A percentile compares a stretch with the other conserved stretches of the same genome.
These are phyloP conservation scores for Penicillium crustosum DNA, from an alignment of 2,329 filamentous ascomycete species.

Conservation along the genomic window DNA sequence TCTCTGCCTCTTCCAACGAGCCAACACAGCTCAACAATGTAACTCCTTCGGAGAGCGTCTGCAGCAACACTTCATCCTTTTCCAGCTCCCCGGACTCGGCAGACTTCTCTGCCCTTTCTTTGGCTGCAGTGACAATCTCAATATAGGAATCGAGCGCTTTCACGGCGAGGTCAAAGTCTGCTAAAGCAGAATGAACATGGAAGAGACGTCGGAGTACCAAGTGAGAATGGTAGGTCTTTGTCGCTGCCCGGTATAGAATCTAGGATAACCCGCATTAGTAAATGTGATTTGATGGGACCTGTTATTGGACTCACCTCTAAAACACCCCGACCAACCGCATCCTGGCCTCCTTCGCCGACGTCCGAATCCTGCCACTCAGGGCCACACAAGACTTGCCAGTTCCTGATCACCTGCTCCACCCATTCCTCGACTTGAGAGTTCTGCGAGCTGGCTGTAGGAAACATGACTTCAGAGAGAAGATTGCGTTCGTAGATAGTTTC, in stretches of 20 bases:
- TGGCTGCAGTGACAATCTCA: slow-evolving; percentile 81
- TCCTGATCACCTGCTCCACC: slow-evolving; percentile 73
- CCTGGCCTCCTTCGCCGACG: slow-evolving; percentile 76
- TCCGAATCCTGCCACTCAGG: slow-evolving; percentile 77
- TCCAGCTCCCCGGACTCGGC: slow-evolving; percentile 68
- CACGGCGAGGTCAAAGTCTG: slow-evolving; percentile 88
- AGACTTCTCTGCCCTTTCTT: slow-evolving; percentile 75
- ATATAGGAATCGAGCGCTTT: slow-evolving; percentile 91
- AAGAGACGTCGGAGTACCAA: slow-evolving; percentile 83
- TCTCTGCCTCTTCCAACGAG: slow-evolving; percentile 70
- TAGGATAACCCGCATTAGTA: slow-evolving; percentile 39
- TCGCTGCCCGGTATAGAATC: slow-evolving; percentile 84
- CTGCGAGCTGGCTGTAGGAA: slow-evolving; percentile 78
- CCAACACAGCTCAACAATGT: slow-evolving; percentile 81
- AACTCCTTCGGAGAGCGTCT: slow-evolving; percentile 77
- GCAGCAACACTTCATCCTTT: slow-evolving; percentile 71
- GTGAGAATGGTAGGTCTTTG: slow-evolving; percentile 94
- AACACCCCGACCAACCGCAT: slow-evolving; percentile 70
- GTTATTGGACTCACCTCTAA: slow-evolving; percentile 57
- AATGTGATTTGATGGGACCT: background rate
- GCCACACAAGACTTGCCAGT: slow-evolving; percentile 82
- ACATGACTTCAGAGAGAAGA: slow-evolving; percentile 74
- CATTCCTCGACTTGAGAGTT: slow-evolving; percentile 80
- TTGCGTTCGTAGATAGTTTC: slow-evolving; percentile 78
- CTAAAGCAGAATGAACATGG: slow-evolving; percentile 78